Base-by-base conservation (phyloP, 2,329 filamentous ascomycete genomes). In the Claviceps quebecensis region DNA sequence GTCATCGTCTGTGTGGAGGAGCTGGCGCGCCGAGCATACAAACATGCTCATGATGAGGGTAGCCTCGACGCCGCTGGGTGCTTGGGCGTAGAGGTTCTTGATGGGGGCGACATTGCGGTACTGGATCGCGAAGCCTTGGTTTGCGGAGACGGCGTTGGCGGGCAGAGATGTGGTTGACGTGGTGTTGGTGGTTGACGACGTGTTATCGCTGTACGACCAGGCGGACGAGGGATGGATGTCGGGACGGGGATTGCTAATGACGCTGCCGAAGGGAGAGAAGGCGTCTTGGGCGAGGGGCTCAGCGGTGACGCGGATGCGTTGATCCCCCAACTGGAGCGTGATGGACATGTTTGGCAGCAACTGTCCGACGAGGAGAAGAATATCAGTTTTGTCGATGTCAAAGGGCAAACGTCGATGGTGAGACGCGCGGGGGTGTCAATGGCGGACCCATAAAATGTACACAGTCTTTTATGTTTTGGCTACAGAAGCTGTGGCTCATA, bases 101-200 rank as follows among this genome's bases (percentile, higher is more conserved):
- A 91, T 75, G 44, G 77, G 74, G n/a, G 87, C 87, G 55, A 95
- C 81, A 61, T 87, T 77, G 55, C 83, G 77, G 67, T 93, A 94
- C 67, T 95, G 95, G 61, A 91, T 80, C 16, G 93, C 91, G 22
- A 83, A 84, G 61, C 87, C 87, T 71, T 97, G 90, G 72, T 97
- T 97, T 46, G 82, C 78, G 3, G 79, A 74, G 4, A 82, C 70
- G 51, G 77, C 71, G 56, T 73, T 71, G 60, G 69, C 45, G 16
- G 45, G 45, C 45, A 47, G 17, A 34, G n/a, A 29, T n/a, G 43
- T 11, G 41, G 22, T n/a, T 16, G 3, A n/a, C n/a, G 8, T 5
- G 38, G 19, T 41, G 39, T 8, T n/a, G 40, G 22, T 19, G 8
- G 40, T 19, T 22, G 75, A 70, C 3, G 70, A 58, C 4, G 58